A percentile compares a stretch with the other conserved stretches of the same genome.
These are phyloP conservation scores for Saitozyma sp. DNA, from an alignment of 768 basidiomycete species.

Conservation along the genomic window DNA sequence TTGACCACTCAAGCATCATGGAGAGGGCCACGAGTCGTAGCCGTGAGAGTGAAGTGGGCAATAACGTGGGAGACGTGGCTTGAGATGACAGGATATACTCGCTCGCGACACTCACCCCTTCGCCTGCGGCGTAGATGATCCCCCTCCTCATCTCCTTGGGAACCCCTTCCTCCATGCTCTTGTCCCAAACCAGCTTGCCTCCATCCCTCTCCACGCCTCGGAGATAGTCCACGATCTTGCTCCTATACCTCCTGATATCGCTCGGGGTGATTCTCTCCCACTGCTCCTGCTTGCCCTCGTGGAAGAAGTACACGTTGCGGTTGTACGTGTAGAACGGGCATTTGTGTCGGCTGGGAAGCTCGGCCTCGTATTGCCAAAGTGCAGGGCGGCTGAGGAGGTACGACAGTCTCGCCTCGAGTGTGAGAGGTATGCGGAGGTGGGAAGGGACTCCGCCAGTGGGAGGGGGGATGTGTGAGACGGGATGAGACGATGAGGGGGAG, in stretches of 20 bases:
- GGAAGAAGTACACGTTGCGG: conserved; percentile 46
- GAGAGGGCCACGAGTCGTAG: no score
- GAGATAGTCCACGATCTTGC: conserved; percentile 40
- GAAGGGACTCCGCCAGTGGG: conserved; percentile 25
- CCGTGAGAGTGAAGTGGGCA: no score
- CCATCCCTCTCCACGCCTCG: conserved; percentile 39
- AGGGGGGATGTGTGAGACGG: conserved; percentile 18
- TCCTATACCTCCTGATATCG: conserved; percentile 41
- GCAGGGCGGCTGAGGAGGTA: conserved; percentile 37
- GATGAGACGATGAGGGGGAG: conserved; percentile 10
- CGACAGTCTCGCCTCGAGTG: conserved; percentile 31
- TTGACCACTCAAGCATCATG: background rate
- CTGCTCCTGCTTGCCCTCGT: conserved; percentile 41
- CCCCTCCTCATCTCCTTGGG: conserved; percentile 28
- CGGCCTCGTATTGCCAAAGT: conserved; percentile 42
- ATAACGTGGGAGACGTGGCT: background rate
- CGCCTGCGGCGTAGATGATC: conserved; percentile 45
- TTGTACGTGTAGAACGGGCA: conserved; percentile 47
- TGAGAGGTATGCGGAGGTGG: conserved; percentile 27
- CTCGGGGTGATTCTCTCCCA: conserved; percentile 35
- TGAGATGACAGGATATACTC: background rate
- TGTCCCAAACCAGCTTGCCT: conserved; percentile 39
- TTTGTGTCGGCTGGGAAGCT: conserved; percentile 30
- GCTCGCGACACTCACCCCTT: conserved; percentile 30
- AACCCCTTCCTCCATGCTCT: conserved; percentile 22